Base-by-base conservation (phyloP, 1,284 basidiomycete species). In the Phlebopus sp. region DNA sequence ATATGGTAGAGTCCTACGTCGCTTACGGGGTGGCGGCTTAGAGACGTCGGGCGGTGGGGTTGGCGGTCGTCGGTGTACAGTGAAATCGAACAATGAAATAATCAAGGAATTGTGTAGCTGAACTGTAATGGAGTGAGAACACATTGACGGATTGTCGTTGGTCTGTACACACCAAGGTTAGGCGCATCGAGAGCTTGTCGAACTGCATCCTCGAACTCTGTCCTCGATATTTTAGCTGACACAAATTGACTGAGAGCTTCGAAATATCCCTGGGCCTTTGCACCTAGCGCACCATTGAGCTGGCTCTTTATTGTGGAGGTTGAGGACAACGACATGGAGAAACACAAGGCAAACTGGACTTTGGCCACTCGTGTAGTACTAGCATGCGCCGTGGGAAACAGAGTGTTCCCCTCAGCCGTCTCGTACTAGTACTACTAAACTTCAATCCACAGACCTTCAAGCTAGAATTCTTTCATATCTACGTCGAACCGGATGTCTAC, bases 41-140 rank as follows among this genome's bases (percentile, higher is more conserved):
- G 82, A 76, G 2, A 70, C 64, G 42, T 81, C 71, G 14, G 77
- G 78, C 1, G 81, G 78, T 17, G 84, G 81, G 0, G 83, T 80
- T 1, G 81, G 78, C 11, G 79, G 79, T 38, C 79, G 75, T 51
- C 79, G 79, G 55, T 84, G 79, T 0, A 83, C 78, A 0, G 87
- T 86, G 17, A 84, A 83, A 60, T 88, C 86, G 53, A 91, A 86
- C 10, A 91, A 66, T 3, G 89, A 88, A 32, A 90, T 87, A 39
- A 91, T 81, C 23, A 91, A 73, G 3, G 87, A 79, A 64, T 91
- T 91, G 59, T 91, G 88, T 2, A 90, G 70, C 63, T 87, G 84
- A 27, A 90, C 85, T 86, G 55, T 19, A 45, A 21, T 38, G 27
- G 31, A 18, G 11, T 55, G 38, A 58, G 51, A 46, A 36, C 9